Evolutionary conservation across 805 yeast species (phyloP), one percentile per base, ranked within the genome.

Genomic region (Wickerhamomyces bisporus): DNA sequence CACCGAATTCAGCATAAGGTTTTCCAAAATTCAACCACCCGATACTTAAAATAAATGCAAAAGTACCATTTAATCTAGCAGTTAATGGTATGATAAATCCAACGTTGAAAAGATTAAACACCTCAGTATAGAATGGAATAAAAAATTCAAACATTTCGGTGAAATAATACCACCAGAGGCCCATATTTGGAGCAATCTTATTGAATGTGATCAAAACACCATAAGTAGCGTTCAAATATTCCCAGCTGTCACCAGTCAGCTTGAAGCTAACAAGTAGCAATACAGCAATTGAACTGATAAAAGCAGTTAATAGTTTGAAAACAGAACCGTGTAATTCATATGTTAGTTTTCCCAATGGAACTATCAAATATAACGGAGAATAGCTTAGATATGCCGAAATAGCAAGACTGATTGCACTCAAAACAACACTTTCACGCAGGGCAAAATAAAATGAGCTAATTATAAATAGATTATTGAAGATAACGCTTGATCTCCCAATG

Each of bases 131-230:
- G 53, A 93, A 88, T 16, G 86, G 79, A 21, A 81, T 73, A 69
- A 91, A 93, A 55, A 79, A 84, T 39, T 83, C 93, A 62, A 93
- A 93, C 77, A 93, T 85, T 61, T 93, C 98, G 30, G 91, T 84
- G 67, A 93, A 93, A 52, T 89, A 79, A 65, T 93, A 93, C 99
- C 99, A 93, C 99, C 99, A 93, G 16, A 93, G 66, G 1, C 98
- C 98, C 47, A 93, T 60, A 61, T 93, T 93, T 20, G 98, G 98
- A 5, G 80, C 70, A 43, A 88, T 76, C 45, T 86, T 89, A 27
- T 70, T 70, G 50, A 86, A 81, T 18, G 66, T 64, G 6, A 86
- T 53, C 6, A 74, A 61, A 4, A 77, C 68, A 13, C 81, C 79
- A 53, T 81, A 86, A 28, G 75, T 70, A 9, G 75, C 62, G 25